phyloP scores from a whole-genome alignment of 2,329 filamentous ascomycete genomes.

The Colletotrichum agaves region DNA sequence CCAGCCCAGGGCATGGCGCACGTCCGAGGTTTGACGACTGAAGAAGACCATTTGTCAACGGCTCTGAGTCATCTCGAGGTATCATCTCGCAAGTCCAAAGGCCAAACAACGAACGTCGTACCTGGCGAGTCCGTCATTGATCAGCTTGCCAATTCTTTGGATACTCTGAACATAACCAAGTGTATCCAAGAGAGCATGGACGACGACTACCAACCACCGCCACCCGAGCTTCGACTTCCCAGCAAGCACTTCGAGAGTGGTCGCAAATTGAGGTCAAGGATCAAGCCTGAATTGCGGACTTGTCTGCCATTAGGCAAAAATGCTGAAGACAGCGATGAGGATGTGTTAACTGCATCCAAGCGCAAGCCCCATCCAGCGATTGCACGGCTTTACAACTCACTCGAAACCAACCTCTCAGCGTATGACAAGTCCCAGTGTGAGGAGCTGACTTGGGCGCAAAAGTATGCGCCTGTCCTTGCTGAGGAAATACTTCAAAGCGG shows the following conservation, averaged over 20 bases:
- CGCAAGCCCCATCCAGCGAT: conserved; percentile 67
- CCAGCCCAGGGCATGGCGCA: conserved; percentile 73
- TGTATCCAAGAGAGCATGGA: conserved; percentile 50
- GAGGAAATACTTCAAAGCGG: conserved; percentile 80
- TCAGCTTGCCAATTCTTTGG: conserved; percentile 49
- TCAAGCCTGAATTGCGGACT: conserved; percentile 58
- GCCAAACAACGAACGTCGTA: conserved; percentile 53
- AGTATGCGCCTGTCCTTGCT: conserved; percentile 80
- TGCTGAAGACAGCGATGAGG: conserved; percentile 48
- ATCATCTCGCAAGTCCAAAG: conserved; percentile 61
- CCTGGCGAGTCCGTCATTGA: conserved; percentile 56
- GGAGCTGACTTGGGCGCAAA: conserved; percentile 78
- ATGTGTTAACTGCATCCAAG: conserved; percentile 42
- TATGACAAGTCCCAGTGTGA: conserved; percentile 87
- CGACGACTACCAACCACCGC: conserved; percentile 55
- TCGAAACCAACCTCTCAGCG: conserved; percentile 74
- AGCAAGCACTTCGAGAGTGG: conserved; percentile 68
- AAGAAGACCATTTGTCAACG: not conserved
- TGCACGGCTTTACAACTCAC: conserved; percentile 64
- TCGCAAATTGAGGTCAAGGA: conserved; percentile 59
- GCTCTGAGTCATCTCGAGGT: not conserved
- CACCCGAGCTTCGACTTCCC: conserved; percentile 64
- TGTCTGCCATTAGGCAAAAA: conserved; percentile 22
- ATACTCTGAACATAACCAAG: conserved; percentile 48
- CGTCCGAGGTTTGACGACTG: conserved; percentile 59